These are phyloP conservation scores for Colletotrichum abscissum DNA, from an alignment of 2,329 filamentous ascomycete species.

Conservation along the genomic window DNA sequence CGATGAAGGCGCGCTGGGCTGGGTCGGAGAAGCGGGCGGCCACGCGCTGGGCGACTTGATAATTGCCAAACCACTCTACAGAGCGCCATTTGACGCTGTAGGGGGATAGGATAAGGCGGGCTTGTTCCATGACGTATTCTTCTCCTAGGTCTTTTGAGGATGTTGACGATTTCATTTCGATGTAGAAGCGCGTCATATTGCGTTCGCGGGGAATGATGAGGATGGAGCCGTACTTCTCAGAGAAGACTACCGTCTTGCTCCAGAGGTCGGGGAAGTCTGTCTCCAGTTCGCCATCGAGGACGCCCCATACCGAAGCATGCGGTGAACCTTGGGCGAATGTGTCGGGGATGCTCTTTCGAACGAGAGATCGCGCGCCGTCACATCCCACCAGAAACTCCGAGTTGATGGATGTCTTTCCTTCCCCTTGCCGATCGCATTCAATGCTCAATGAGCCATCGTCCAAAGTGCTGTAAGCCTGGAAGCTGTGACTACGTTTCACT, in stretches of 20 bases:
- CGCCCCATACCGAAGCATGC: conserved; percentile 60
- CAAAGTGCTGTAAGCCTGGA: neutral
- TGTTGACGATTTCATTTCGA: conserved; percentile 41
- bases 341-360: conserved; percentile 59
- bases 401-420: conserved; percentile 41
- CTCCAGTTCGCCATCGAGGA: conserved; percentile 67
- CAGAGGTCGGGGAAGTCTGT: conserved; percentile 72
- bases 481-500: conserved; percentile 51
- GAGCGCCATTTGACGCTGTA: conserved; percentile 63
- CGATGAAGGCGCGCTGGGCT: conserved; percentile 69
- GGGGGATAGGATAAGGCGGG: conserved; percentile 55
- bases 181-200: conserved; percentile 63
- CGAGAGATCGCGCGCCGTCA: conserved; percentile 67
- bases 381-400: conserved; percentile 67
- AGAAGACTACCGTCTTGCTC: conserved; percentile 67
- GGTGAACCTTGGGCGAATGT: conserved; percentile 53
- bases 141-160: conserved; percentile 60
- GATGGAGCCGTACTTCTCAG: conserved; percentile 65
- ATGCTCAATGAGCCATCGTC: conserved; percentile 5
- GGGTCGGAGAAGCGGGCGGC: conserved; percentile 76
- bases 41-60: conserved; percentile 76
- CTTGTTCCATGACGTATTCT: conserved; percentile 69
- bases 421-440: neutral
- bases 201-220: conserved; percentile 69
- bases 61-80: conserved; percentile 78